Evolutionary conservation across 257 asterid genomes (phyloP), one percentile per base, ranked within the genome.

Genomic region (Agastache rugosa): DNA sequence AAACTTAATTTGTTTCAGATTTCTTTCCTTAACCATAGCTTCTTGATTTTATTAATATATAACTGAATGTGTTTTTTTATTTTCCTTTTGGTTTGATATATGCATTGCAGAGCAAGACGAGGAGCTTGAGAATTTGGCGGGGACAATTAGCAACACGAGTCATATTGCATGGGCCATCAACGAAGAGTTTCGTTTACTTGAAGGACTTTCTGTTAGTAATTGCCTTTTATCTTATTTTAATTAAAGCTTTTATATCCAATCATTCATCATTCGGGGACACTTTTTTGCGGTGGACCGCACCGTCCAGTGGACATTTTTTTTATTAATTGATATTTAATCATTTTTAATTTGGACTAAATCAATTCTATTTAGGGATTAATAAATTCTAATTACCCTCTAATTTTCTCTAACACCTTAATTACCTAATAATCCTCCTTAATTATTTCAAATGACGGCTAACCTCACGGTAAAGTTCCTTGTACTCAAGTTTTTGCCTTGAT

Each of bases 21-120:
- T 31, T 61, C 11, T 25, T 56, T 11, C 2, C 8, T 41, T 41
- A 47, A 47, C 6, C 19, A n/a, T 47, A 47, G 19, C 19, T 47
- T 4, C 19, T 47, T 16, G 1, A 5, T 4, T 8, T 15, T 2
- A 16, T 16, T 27, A 59, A 22, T 67, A 27, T 76, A n/a, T n/a
- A n/a, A n/a, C 4, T n/a, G 27, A 20, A 29, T n/a, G 48, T 6
- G 20, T 39, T 17, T 25, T 69, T 27, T 23, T 62, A 39, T 66
- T 23, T 58, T 63, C 42, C 17, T 42, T 64, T 62, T 72, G 10
- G 1, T 25, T 63, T 41, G 47, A 41, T 75, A n/a, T n/a, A n/a
- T n/a, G n/a, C n/a, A n/a, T n/a, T n/a, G 59, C 90, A 93, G 98
- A 91, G 69, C 96, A 93, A 84, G 96, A 93, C 42, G 91, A 89